These are phyloP conservation scores for Chlorella variabilis DNA, from an alignment of 163 green algal species.

Conservation along the genomic window DNA sequence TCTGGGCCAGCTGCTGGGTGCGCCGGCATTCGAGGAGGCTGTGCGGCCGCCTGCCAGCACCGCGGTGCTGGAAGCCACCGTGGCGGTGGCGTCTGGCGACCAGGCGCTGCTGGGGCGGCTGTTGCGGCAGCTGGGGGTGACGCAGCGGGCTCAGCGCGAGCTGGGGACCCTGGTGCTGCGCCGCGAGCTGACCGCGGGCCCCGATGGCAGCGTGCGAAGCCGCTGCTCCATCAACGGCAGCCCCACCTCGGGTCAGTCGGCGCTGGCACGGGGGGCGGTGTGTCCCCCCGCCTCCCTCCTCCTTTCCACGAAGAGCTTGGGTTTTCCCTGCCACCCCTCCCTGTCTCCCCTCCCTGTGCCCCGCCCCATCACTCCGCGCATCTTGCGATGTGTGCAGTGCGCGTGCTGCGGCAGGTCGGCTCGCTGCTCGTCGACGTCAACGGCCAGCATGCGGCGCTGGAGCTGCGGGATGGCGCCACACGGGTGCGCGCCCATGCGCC, in stretches of 20 bases:
- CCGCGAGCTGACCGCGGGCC: constrained; percentile 36
- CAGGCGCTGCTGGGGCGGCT: constrained; percentile 3
- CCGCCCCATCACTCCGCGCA: too few species aligned
- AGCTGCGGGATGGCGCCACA: constrained; percentile 50
- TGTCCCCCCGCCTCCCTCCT: too few species aligned
- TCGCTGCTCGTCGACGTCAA: constrained; percentile 86
- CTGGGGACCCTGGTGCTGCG: constrained; percentile 31
- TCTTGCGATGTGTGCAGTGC: too few species aligned
- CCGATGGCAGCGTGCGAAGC: constrained; percentile 54
- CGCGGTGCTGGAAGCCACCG: constrained; percentile 30
- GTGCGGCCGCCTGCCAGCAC: constrained; percentile 65
- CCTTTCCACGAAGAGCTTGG: too few species aligned
- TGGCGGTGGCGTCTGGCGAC: constrained; percentile 40
- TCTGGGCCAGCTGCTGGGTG: constrained; percentile 73
- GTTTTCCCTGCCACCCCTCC: too few species aligned
- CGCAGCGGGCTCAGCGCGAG: neutral
- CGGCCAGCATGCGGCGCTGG: constrained; percentile 72
- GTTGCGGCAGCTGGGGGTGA: constrained; percentile 52
- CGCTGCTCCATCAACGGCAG: constrained; percentile 80
- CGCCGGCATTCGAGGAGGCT: constrained; percentile 56
- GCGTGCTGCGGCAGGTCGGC: constrained; percentile 77
- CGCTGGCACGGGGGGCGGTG: too few species aligned
- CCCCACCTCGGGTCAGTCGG: constrained; percentile 49
- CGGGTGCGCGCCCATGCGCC: constrained; percentile 1
- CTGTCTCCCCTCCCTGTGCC: too few species aligned